Evolutionary conservation across 2,329 filamentous ascomycete species (phyloP).

Genomic region (Fusarium solani-melongenae): DNA sequence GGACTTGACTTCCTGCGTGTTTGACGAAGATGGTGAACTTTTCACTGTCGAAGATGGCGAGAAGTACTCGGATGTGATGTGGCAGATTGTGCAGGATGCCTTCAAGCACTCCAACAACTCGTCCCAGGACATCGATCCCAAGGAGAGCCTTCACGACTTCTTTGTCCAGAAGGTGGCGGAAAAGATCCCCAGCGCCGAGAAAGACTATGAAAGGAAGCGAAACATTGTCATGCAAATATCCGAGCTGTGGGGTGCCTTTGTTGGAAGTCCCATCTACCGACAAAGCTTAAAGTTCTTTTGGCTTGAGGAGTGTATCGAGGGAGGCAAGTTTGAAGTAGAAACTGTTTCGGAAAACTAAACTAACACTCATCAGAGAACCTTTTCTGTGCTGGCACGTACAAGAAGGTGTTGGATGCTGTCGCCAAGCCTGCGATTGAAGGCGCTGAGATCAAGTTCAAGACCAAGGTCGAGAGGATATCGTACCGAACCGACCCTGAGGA

Average conservation of each 20-base stretch:
- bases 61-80: slow-evolving; percentile 65
- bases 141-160: slow-evolving; percentile 65
- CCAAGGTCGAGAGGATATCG: slow-evolving; percentile 58
- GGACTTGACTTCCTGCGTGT: slow-evolving; percentile 66
- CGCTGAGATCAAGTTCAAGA: slow-evolving; percentile 64
- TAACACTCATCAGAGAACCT: slow-evolving; percentile 61
- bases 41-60: slow-evolving; percentile 60
- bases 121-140: slow-evolving; percentile 57
- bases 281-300: slow-evolving; percentile 83
- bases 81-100: slow-evolving; percentile 75
- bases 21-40: slow-evolving; percentile 65
- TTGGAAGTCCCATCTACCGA: slow-evolving; percentile 70
- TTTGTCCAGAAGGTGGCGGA: slow-evolving; percentile 58
- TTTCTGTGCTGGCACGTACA: slow-evolving; percentile 69
- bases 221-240: slow-evolving; percentile 63
- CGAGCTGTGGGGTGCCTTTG: slow-evolving; percentile 77
- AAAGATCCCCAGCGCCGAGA: slow-evolving; percentile 59
- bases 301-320: slow-evolving; percentile 82
- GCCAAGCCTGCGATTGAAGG: slow-evolving; percentile 65
- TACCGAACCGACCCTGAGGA: slow-evolving; percentile 42
- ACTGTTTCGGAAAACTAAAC: not conserved
- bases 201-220: slow-evolving; percentile 54
- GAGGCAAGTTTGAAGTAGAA: slow-evolving; percentile 56
- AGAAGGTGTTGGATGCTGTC: slow-evolving; percentile 67
- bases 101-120: slow-evolving; percentile 74